Evolutionary conservation across 2,329 filamentous ascomycete species (phyloP).

Genomic region (Xylaria sp.): DNA sequence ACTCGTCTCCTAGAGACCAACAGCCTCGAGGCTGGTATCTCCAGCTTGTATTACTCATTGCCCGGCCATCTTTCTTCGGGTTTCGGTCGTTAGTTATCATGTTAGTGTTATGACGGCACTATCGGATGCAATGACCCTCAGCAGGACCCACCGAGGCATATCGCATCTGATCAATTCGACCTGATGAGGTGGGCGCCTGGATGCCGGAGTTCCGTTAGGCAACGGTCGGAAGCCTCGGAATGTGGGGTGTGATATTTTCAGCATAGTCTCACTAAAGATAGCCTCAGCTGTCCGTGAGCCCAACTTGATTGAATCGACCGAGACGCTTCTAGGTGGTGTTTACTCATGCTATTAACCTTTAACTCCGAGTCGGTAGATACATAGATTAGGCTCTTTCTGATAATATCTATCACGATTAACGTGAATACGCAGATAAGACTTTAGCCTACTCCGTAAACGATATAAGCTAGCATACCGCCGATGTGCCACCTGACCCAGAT

Average conservation of each 20-base stretch:
- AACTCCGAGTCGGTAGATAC: neutral
- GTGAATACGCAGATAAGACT: too few species aligned
- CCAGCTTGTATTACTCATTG: slow-evolving; percentile 13
- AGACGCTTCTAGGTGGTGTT: neutral
- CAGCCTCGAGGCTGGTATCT: neutral
- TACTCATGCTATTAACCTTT: neutral
- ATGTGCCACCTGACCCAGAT: neutral
- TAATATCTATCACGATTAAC: too few species aligned
- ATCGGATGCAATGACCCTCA: slow-evolving; percentile 11
- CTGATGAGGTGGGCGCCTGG: neutral
- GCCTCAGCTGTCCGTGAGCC: neutral
- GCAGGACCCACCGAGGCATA: slow-evolving; percentile 6
- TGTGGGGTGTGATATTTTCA: slow-evolving; percentile 18
- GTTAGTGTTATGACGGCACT: neutral
- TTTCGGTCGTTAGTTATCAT: neutral
- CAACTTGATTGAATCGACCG: neutral
- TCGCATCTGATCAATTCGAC: slow-evolving; percentile 1
- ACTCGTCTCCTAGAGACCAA: neutral
- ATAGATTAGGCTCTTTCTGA: neutral
- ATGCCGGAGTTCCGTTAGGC: slow-evolving; percentile 2
- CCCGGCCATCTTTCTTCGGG: neutral
- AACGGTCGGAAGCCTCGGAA: slow-evolving; percentile 26
- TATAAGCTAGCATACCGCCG: neutral
- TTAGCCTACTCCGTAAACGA: too few species aligned
- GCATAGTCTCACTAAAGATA: neutral